phyloP scores from a whole-genome alignment of 495 filamentous ascomycete species.

The Trichoderma reesei region DNA sequence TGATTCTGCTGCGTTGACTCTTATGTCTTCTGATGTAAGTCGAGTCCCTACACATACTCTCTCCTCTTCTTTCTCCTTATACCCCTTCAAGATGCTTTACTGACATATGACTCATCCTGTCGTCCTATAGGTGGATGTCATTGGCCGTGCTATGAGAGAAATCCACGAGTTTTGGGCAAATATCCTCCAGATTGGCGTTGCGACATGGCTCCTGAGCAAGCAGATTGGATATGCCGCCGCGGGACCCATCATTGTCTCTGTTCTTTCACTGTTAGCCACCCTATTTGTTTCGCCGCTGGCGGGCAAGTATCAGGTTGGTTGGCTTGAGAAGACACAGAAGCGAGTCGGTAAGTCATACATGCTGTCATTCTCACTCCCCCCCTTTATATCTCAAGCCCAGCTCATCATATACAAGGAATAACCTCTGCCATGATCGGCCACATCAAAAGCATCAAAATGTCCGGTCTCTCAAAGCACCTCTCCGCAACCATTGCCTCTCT shows the following conservation, averaged over 20 bases:
- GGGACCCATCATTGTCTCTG: conserved; percentile 22
- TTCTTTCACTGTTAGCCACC: conserved; percentile 16
- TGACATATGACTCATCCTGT: too few species aligned
- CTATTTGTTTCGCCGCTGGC: conserved; percentile 14
- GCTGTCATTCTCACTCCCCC: not conserved
- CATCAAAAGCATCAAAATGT: conserved; percentile 36
- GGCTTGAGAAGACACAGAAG: conserved; percentile 31
- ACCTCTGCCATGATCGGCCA: conserved; percentile 26
- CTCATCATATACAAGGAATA: conserved; percentile 14
- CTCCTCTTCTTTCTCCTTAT: not conserved
- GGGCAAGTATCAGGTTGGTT: conserved; percentile 22
- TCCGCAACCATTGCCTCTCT: conserved; percentile 22
- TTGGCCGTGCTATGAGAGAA: conserved; percentile 36
- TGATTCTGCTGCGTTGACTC: conserved; percentile 24
- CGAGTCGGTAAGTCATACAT: conserved; percentile 19
- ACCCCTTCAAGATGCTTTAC: not conserved
- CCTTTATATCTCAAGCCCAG: not conserved
- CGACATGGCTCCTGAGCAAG: conserved; percentile 19
- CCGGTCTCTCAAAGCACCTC: conserved; percentile 21
- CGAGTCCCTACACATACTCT: not conserved
- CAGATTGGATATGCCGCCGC: conserved; percentile 20
- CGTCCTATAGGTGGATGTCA: conserved; percentile 32
- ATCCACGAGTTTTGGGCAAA: conserved; percentile 49
- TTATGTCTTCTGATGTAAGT: conserved; percentile 39
- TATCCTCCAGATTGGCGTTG: conserved; percentile 19